Conservation (phyloP, 805 yeast species). For the Schwanniomyces occidentalis region DNA sequence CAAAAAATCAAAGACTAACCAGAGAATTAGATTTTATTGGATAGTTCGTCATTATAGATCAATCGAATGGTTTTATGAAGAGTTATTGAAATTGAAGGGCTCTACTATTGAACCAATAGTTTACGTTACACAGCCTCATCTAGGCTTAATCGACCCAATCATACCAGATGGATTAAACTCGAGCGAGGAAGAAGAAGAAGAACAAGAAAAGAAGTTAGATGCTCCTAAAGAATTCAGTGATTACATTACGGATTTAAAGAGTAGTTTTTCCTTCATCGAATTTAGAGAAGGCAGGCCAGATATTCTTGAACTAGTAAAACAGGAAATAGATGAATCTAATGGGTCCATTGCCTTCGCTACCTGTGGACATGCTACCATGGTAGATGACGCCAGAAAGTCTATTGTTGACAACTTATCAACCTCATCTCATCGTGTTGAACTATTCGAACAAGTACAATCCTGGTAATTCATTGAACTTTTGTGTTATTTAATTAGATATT, state of each 20-base stretch:
- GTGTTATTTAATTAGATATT: no score
- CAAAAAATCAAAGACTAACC: conserved; percentile 9
- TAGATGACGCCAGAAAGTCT: conserved; percentile 30
- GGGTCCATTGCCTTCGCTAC: conserved; percentile 48
- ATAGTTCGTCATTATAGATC: conserved; percentile 40
- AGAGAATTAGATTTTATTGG: conserved; percentile 37
- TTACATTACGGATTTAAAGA: conserved; percentile 12
- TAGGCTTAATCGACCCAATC: conserved; percentile 4
- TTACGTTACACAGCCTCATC: conserved; percentile 39
- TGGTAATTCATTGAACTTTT: no score
- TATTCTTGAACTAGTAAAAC: conserved; percentile 29
- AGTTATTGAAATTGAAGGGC: conserved; percentile 30
- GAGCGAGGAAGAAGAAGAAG: conserved; percentile 4
- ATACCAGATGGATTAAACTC: conserved; percentile 1
- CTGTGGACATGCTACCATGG: conserved; percentile 51
- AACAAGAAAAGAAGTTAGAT: conserved; percentile 9
- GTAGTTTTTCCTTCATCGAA: conserved; percentile 35
- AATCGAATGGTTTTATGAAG: conserved; percentile 40
- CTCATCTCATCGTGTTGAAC: conserved; percentile 17
- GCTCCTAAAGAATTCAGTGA: conserved; percentile 13
- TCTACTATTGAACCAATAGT: conserved; percentile 38
- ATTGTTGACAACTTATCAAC: conserved; percentile 27
- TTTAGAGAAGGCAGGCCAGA: conserved; percentile 48
- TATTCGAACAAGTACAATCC: conserved; percentile 34
- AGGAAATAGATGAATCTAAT: conserved; percentile 34